Conservation (phyloP, 768 basidiomycete genomes). For the Kwoniella sp. region DNA sequence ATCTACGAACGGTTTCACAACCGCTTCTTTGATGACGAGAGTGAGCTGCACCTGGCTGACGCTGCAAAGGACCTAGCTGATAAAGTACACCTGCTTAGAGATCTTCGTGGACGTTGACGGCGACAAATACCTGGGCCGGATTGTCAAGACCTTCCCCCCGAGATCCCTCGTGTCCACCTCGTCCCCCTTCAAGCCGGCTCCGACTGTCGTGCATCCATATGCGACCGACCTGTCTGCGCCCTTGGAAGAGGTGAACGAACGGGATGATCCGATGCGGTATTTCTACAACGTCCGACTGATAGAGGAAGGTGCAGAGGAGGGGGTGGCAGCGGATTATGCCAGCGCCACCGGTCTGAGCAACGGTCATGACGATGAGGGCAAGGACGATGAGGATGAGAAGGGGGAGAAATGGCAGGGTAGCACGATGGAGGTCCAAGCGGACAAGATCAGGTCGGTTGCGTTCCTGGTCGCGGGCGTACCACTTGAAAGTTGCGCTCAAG, state of each 20-base stretch:
- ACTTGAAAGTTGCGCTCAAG: no score
- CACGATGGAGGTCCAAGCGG: constrained; percentile 75
- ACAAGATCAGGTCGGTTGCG: constrained; percentile 67
- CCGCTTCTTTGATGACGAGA: constrained; percentile 85
- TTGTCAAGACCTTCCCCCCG: constrained; percentile 67
- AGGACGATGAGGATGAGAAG: constrained; percentile 25
- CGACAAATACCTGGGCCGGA: constrained; percentile 78
- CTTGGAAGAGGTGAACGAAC: constrained; percentile 63
- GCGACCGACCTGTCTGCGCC: constrained; percentile 74
- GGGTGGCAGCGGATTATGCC: constrained; percentile 26
- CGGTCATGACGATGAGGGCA: constrained; percentile 15
- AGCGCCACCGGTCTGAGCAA: constrained; percentile 22
- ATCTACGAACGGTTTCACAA: constrained; percentile 96
- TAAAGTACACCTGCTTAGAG: constrained; percentile 53
- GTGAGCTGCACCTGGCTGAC: constrained; percentile 55
- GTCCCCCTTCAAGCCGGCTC: constrained; percentile 38
- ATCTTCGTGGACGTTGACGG: constrained; percentile 81
- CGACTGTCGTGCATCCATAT: constrained; percentile 58
- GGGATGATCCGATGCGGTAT: constrained; percentile 77
- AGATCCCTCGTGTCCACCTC: constrained; percentile 35
- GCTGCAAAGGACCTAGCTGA: neutral
- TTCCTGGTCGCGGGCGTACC: no score
- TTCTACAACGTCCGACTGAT: constrained; percentile 82
- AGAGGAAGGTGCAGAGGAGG: constrained; percentile 34
- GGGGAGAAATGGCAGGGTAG: constrained; percentile 55